Evolutionary conservation across 2,329 filamentous ascomycete genomes (phyloP).

Genomic region (Blastomyces emzantsi): DNA sequence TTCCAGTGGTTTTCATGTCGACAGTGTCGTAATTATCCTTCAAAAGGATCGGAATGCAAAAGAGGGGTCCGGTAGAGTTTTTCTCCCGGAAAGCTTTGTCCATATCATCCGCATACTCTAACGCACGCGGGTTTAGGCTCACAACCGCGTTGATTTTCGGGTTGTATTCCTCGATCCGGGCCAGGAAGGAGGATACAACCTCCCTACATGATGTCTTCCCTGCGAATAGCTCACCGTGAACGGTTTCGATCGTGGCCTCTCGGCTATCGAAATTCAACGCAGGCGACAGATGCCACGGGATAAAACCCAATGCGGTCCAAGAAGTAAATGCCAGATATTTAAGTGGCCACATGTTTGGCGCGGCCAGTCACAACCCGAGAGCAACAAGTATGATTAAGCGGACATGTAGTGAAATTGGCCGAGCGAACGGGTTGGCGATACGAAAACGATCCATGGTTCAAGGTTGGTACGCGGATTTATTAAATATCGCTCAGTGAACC

Average conservation of each 20-base stretch:
- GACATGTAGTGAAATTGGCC: neutral
- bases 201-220: conserved; percentile 46
- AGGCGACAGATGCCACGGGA: neutral
- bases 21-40: conserved; percentile 56
- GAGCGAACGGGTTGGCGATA: neutral
- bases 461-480: conserved; percentile 2
- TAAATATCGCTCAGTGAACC: neutral
- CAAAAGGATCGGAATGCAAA: conserved; percentile 53
- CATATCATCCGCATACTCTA: conserved; percentile 42
- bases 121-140: conserved; percentile 42
- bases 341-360: conserved; percentile 1
- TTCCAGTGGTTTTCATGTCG: conserved; percentile 51
- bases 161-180: conserved; percentile 50
- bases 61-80: conserved; percentile 45
- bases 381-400: neutral
- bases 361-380: conserved; percentile 4
- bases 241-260: conserved; percentile 50
- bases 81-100: conserved; percentile 33
- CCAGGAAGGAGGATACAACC: conserved; percentile 47
- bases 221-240: conserved; percentile 49
- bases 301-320: neutral
- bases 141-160: conserved; percentile 50
- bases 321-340: conserved; percentile 1
- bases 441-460: conserved; percentile 2
- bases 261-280: conserved; percentile 40